Base-by-base conservation (phyloP, 768 basidiomycete species). In the Polyporus arcularius region DNA sequence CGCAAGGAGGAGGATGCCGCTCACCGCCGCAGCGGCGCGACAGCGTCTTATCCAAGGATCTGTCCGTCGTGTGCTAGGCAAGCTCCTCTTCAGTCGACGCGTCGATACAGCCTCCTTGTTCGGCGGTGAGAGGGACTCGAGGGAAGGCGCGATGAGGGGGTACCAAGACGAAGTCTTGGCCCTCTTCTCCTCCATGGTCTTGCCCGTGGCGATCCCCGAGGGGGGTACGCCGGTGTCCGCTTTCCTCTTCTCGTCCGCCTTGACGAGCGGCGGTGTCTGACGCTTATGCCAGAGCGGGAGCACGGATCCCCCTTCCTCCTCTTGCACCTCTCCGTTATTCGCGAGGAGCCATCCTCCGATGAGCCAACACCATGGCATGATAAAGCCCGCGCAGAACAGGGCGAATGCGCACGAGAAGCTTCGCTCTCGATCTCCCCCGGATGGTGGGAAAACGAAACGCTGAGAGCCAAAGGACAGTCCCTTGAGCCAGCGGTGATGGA, bases 311-410 rank as follows among this genome's bases (percentile, higher is more conserved):
- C 74, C 40, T 35, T 56, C 57, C 47, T 58, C 70, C 70, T 76
- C 77, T 76, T 76, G 68, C 70, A 73, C 56, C 69, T 72, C 38
- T 62, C 69, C 66, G 69, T 71, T 71, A 78, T 76, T 60, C 78
- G 83, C 70, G 57, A 80, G 70, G 31, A 88, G 81, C 89, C 89
- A 91, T 4, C 89, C 89, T 0, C 89, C 89, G 14, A 90, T 78
- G 47, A 91, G 79, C 89, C 89, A 91, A 54, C 89, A 80, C 72
- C 87, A 83, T 0, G 89, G 89, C 48, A 81, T 86, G 49, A 89
- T 58, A 66, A 91, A 91, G 3, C 89, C 89, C 0, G 86, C 58
- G 86, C 87, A 90, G 74, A 91, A 91, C n/a, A 89, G 75, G 70
- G 86, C 80, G 67, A 65, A 68, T 43, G 71, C 71, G 35, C 54